These are phyloP conservation scores for Thermomyces lanuginosus DNA, from an alignment of 2,329 filamentous ascomycete genomes.

Conservation along the genomic window DNA sequence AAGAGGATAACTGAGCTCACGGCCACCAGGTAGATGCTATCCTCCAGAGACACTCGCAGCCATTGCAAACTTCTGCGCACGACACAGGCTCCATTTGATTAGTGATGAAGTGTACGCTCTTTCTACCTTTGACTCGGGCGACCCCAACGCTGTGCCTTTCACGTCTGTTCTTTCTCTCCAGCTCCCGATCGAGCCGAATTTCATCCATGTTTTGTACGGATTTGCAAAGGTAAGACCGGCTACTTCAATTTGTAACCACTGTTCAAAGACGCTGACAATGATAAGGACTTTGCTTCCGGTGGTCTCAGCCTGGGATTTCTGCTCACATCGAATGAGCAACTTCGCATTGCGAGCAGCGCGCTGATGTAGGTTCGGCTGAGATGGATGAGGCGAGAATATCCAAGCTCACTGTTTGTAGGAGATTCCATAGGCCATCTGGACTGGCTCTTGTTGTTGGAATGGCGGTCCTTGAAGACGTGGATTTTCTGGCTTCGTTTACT, in stretches of 20 bases:
- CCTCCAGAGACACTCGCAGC: conserved; percentile 24
- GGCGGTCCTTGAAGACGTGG: conserved; percentile 17
- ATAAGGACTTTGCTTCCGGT: conserved; percentile 17
- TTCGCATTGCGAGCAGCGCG: conserved; percentile 14
- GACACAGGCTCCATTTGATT: conserved; percentile 36
- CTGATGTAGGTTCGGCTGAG: conserved; percentile 8
- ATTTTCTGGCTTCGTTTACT: conserved; percentile 20
- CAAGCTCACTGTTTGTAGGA: conserved; percentile 7
- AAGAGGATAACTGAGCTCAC: conserved; percentile 1
- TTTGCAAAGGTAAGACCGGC: conserved; percentile 19
- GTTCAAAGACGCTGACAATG: background rate
- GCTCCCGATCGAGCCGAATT: conserved; percentile 30
- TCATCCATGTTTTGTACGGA: conserved; percentile 35
- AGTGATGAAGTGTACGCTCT: conserved; percentile 42
- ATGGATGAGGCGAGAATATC: background rate
- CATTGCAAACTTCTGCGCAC: conserved; percentile 35
- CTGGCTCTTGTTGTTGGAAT: conserved; percentile 16
- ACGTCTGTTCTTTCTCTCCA: conserved; percentile 32
- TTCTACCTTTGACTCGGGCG: conserved; percentile 27
- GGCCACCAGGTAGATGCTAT: conserved; percentile 26
- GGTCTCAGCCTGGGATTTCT: conserved; percentile 16
- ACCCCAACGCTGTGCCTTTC: conserved; percentile 20
- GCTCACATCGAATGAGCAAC: conserved; percentile 12
- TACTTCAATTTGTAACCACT: background rate
- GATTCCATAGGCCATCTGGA: conserved; percentile 15